These are phyloP conservation scores for Phaeolepiota aurea DNA, from an alignment of 768 basidiomycete species.

Conservation along the genomic window DNA sequence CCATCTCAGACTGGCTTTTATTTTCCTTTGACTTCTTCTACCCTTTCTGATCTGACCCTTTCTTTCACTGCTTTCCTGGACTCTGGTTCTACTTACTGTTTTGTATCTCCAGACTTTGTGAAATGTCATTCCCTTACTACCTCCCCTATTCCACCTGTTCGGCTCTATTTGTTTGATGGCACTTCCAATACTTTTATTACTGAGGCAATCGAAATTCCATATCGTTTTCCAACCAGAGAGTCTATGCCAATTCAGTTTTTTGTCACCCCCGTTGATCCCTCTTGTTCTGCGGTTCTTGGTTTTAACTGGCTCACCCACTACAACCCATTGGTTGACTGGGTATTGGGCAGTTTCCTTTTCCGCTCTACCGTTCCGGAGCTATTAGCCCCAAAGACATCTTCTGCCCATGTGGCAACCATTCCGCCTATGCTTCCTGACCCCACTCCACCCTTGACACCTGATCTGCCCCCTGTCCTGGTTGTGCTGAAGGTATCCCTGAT, in stretches of 20 bases:
- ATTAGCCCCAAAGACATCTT: neutral
- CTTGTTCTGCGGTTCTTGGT: conserved; percentile 5
- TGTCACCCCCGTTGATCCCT: conserved; percentile 4
- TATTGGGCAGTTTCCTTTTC: conserved; percentile 3
- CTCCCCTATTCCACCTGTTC: neutral
- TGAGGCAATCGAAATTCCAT: neutral
- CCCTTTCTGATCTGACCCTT: neutral
- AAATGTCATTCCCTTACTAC: neutral
- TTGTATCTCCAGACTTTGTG: neutral
- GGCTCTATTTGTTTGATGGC: conserved; percentile 1
- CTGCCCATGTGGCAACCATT: too few species aligned
- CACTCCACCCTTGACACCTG: neutral
- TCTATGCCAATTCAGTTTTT: neutral
- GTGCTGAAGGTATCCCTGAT: conserved; percentile 1
- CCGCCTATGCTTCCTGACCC: neutral
- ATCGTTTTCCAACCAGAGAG: neutral
- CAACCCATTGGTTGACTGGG: conserved; percentile 10
- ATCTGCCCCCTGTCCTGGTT: neutral
- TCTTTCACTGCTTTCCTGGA: neutral
- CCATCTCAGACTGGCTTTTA: neutral
- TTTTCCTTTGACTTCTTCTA: neutral
- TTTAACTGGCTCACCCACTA: conserved; percentile 10
- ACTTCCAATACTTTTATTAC: neutral
- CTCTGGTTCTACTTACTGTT: conserved; percentile 1
- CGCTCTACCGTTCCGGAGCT: neutral